Evolutionary conservation across 495 filamentous ascomycete genomes (phyloP).

Genomic region (Penicillium paradoxum): DNA sequence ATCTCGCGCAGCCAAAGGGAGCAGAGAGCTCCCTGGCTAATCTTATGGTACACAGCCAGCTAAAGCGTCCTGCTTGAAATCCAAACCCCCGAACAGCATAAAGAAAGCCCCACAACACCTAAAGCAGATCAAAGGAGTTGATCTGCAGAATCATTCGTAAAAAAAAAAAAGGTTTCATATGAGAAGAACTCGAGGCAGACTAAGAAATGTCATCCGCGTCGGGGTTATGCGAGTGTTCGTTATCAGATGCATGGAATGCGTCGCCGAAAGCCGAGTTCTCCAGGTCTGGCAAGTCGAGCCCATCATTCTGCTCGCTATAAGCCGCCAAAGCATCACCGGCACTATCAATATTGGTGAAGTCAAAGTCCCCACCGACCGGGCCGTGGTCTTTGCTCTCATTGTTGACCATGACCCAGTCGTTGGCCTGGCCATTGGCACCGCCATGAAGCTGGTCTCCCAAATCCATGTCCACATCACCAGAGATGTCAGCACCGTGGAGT

Average conservation of each 20-base stretch:
- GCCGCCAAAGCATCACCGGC: constrained; percentile 60
- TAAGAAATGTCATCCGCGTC: constrained; percentile 44
- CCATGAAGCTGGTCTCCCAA: constrained; percentile 31
- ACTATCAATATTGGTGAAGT: constrained; percentile 55
- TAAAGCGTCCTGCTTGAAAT: constrained; percentile 6
- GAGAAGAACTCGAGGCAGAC: background rate
- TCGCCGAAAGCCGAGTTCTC: constrained; percentile 60
- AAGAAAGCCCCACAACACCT: constrained; percentile 15
- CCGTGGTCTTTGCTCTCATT: constrained; percentile 37
- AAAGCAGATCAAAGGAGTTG: background rate
- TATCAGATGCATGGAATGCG: constrained; percentile 56
- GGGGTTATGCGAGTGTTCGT: constrained; percentile 42
- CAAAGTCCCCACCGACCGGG: constrained; percentile 37
- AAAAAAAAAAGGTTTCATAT: constrained; percentile 13
- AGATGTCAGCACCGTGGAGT: constrained; percentile 12
- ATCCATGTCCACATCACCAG: constrained; percentile 41
- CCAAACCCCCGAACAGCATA: background rate
- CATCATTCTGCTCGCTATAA: constrained; percentile 51
- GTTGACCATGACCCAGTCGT: constrained; percentile 59
- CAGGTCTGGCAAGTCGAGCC: constrained; percentile 46
- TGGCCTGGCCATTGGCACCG: constrained; percentile 37
- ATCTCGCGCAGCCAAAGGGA: background rate
- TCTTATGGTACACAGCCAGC: constrained; percentile 6
- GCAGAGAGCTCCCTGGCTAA: background rate
- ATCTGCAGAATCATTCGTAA: constrained; percentile 11